Evolutionary conservation across 352 stramenopile genomes (phyloP).

Genomic region (Phytophthora tentaculata): DNA sequence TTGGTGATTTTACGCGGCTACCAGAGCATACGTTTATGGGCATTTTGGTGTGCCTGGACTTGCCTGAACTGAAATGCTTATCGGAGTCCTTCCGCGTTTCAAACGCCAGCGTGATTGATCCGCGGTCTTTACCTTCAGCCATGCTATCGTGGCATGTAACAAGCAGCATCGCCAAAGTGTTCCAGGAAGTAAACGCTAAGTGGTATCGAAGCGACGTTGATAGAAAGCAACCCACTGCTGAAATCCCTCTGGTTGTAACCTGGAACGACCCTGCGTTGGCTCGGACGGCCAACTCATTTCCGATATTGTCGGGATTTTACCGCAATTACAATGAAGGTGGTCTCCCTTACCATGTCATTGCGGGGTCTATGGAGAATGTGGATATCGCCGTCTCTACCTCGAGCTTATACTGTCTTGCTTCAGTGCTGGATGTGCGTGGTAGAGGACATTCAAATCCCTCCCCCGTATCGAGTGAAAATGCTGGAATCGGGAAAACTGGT

Average conservation of each 20-base stretch:
- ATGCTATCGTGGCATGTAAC: constrained; percentile 66
- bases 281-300: constrained; percentile 32
- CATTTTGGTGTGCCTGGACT: constrained; percentile 58
- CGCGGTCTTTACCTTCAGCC: constrained; percentile 32
- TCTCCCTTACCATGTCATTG: constrained; percentile 36
- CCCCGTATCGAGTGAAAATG: neutral
- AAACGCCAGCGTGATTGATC: neutral
- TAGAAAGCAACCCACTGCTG: neutral
- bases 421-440: constrained; percentile 25
- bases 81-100: constrained; percentile 27
- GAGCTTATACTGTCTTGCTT: constrained; percentile 50
- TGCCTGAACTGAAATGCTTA: constrained; percentile 43
- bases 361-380: constrained; percentile 51
- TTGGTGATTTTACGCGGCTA: constrained; percentile 52
- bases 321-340: constrained; percentile 56
- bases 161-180: constrained; percentile 49
- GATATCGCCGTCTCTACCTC: constrained; percentile 57
- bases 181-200: constrained; percentile 28
- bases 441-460: neutral
- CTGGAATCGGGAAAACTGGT: neutral
- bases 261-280: constrained; percentile 22
- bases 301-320: constrained; percentile 49
- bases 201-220: constrained; percentile 1
- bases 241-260: constrained; percentile 46
- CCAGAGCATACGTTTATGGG: constrained; percentile 48